These are phyloP conservation scores for Phytopythium oedochilum DNA, from an alignment of 352 stramenopile genomes.

Conservation along the genomic window DNA sequence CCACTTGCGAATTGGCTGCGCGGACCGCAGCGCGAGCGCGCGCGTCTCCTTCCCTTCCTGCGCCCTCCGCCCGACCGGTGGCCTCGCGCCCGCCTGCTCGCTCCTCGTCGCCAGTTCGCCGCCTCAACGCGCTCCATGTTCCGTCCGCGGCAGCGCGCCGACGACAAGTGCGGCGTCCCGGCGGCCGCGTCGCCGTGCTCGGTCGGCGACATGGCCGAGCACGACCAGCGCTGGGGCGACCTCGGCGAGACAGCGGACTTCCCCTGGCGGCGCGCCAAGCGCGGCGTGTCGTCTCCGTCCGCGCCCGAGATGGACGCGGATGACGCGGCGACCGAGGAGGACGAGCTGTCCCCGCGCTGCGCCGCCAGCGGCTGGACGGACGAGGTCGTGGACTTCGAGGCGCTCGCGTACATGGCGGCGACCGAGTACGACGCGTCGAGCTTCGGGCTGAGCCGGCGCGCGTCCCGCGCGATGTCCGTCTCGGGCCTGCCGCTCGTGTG, in stretches of 20 bases:
- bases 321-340: background rate
- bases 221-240: slow-evolving; percentile 2
- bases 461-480: slow-evolving; percentile 13
- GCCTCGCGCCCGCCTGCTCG: background rate
- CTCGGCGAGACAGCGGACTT: slow-evolving; percentile 2
- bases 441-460: slow-evolving; percentile 8
- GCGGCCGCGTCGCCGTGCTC: slow-evolving; percentile 1
- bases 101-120: background rate
- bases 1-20: slow-evolving; percentile 10
- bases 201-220: background rate
- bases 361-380: slow-evolving; percentile 12
- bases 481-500: slow-evolving; percentile 75
- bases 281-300: background rate
- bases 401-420: slow-evolving; percentile 23
- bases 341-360: slow-evolving; percentile 2
- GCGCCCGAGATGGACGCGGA: background rate
- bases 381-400: slow-evolving; percentile 39
- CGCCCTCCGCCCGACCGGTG: too few relatives aligned
- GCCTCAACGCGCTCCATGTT: background rate
- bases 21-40: background rate
- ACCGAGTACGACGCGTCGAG: slow-evolving; percentile 20
- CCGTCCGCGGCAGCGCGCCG: background rate
- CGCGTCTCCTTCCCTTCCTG: too few relatives aligned
- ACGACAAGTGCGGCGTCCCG: background rate
- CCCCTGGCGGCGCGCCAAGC: slow-evolving; percentile 3